Evolutionary conservation across 2,329 filamentous ascomycete species (phyloP).

Genomic region (Neonectria magnoliae): DNA sequence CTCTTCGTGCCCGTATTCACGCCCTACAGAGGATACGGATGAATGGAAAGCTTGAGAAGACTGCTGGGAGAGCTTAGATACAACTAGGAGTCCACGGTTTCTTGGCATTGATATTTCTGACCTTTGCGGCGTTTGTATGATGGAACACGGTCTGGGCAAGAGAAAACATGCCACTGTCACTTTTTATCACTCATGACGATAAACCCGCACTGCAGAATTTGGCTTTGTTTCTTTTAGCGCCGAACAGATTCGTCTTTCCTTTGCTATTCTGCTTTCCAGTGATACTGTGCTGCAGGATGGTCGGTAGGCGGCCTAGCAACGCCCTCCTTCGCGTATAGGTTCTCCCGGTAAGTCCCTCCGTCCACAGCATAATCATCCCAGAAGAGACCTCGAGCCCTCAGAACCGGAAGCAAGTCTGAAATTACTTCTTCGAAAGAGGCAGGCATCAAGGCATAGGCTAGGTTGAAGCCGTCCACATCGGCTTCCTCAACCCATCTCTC

Average conservation of each 20-base stretch:
- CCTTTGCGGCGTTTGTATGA: neutral
- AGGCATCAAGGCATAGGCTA: slow-evolving; percentile 54
- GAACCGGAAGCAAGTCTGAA: slow-evolving; percentile 70
- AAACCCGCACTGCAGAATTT: too few relatives aligned
- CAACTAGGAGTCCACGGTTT: neutral
- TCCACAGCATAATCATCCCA: slow-evolving; percentile 59
- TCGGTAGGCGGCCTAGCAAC: slow-evolving; percentile 48
- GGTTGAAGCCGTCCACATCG: slow-evolving; percentile 68
- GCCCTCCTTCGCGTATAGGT: slow-evolving; percentile 51
- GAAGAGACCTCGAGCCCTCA: slow-evolving; percentile 66
- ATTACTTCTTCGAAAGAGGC: slow-evolving; percentile 74
- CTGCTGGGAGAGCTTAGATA: neutral
- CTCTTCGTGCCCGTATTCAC: neutral
- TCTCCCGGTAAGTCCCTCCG: slow-evolving; percentile 56
- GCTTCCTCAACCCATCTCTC: slow-evolving; percentile 58
- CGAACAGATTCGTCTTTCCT: neutral
- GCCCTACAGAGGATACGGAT: neutral
- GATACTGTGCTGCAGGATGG: slow-evolving; percentile 52
- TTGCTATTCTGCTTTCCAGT: slow-evolving; percentile 50
- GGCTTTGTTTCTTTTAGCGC: neutral
- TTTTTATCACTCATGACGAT: too few relatives aligned
- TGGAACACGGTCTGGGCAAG: neutral
- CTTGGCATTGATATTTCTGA: neutral
- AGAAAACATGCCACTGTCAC: too few relatives aligned
- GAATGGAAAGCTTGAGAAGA: neutral